These are phyloP conservation scores for Uncinocarpus reesii DNA, from an alignment of 2,329 filamentous ascomycete genomes.

Conservation along the genomic window DNA sequence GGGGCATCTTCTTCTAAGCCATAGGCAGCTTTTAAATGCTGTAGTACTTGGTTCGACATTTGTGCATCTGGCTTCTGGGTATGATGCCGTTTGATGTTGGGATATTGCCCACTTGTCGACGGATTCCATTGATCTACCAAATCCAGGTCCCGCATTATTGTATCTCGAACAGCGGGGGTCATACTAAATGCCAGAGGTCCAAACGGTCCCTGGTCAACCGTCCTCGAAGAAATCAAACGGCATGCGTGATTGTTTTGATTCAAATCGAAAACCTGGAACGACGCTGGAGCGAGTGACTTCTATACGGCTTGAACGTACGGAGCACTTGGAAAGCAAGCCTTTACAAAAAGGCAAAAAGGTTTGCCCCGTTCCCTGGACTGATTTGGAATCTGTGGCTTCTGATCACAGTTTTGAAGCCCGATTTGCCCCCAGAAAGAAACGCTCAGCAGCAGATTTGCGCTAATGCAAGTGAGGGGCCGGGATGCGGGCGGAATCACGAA, in stretches of 20 bases:
- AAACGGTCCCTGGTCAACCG: background rate
- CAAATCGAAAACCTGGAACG: background rate
- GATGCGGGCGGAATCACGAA: conserved; percentile 8
- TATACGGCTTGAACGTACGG: background rate
- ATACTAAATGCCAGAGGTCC: conserved; percentile 1
- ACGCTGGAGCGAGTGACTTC: background rate
- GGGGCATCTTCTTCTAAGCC: background rate
- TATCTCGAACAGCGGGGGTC: conserved; percentile 3
- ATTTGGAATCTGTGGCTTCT: background rate
- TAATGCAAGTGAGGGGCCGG: conserved; percentile 10
- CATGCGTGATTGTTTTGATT: background rate
- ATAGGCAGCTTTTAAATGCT: background rate
- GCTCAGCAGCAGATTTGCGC: conserved; percentile 1
- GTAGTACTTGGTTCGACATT: background rate
- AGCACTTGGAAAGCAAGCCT: too few relatives aligned
- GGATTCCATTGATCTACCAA: conserved; percentile 2
- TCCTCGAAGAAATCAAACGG: background rate
- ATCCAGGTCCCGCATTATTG: conserved; percentile 4
- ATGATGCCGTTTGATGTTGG: conserved; percentile 1
- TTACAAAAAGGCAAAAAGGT: background rate
- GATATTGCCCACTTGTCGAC: background rate
- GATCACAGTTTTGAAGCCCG: background rate
- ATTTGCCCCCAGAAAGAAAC: background rate
- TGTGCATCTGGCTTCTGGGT: background rate
- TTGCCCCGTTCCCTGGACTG: background rate